These are phyloP conservation scores for Syncephalastrum racemosum DNA, from an alignment of 371 early-diverging fungal species.

Conservation along the genomic window DNA sequence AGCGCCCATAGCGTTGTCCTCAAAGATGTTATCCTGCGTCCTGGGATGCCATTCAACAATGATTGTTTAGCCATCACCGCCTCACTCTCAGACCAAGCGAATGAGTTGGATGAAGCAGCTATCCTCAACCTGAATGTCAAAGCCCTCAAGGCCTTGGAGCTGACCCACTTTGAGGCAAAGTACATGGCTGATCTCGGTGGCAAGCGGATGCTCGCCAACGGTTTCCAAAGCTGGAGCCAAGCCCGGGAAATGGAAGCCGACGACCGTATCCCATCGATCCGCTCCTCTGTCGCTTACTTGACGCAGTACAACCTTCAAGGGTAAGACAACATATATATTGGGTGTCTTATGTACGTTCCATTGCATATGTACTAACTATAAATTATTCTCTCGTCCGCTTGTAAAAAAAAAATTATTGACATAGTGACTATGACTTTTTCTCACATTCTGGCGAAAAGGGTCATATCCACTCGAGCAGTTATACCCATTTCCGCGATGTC, in stretches of 20 bases:
- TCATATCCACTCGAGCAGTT: constrained; percentile 53
- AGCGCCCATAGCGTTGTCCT: constrained; percentile 11
- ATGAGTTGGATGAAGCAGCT: constrained; percentile 17
- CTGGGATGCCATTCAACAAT: constrained; percentile 18
- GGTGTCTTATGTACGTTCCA: constrained; percentile 13
- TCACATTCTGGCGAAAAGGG: constrained; percentile 53
- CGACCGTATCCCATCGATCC: constrained; percentile 38
- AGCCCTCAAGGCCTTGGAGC: constrained; percentile 24
- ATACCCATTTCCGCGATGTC: constrained; percentile 54
- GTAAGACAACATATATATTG: constrained; percentile 18
- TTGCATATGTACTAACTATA: constrained; percentile 3
- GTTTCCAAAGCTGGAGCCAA: constrained; percentile 62
- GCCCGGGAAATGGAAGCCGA: constrained; percentile 32
- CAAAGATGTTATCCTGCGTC: constrained; percentile 19
- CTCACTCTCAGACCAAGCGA: constrained; percentile 13
- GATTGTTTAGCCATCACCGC: constrained; percentile 18
- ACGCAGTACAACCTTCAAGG: constrained; percentile 51
- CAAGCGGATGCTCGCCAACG: constrained; percentile 53
- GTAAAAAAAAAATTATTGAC: neutral
- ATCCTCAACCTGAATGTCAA: constrained; percentile 21
- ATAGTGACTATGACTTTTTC: constrained; percentile 55
- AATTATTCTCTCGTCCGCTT: constrained; percentile 16
- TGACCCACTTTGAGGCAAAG: constrained; percentile 31
- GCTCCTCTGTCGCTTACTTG: constrained; percentile 33
- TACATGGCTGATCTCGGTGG: constrained; percentile 29